Evolutionary conservation across 805 yeast species (phyloP), one percentile per base, ranked within the genome.

Genomic region (Kodamaea jinghongensis): DNA sequence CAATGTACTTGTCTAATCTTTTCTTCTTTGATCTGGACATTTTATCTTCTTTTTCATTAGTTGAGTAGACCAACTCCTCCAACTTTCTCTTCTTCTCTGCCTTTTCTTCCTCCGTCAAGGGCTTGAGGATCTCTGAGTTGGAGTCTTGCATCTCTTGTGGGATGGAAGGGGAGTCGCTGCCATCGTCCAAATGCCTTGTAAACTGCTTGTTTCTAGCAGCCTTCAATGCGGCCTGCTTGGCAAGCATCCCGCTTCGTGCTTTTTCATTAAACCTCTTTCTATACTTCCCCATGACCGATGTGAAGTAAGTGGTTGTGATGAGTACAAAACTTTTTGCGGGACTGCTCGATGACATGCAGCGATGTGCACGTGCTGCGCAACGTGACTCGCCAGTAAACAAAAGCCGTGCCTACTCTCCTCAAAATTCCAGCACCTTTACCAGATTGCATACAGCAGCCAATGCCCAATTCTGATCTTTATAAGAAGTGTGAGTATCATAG

Each of bases 271-370:
- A 84, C 45, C 96, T 63, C 60, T 78, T 76, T 49, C 93, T 75
- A 58, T 86, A 86, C 45, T 83, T 84, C 42, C 91, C 96, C 96
- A 87, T 87, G 23, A n/a, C n/a, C n/a, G n/a, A n/a, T n/a, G n/a
- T n/a, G n/a, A n/a, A n/a, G n/a, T n/a, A n/a, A n/a, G n/a, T n/a
- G n/a, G n/a, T n/a, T n/a, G 23, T 20, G 23, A 20, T 20, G 23
- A 20, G 23, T 20, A 20, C 23, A 20, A 20, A 20, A 20, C 23
- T 20, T 20, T n/a, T 20, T 20, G 23, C 23, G 23, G 23, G 23
- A 20, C 23, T 5, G 23, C 23, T 8, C 8, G 7, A 6, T 5
- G 23, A n/a, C n/a, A n/a, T n/a, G n/a, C n/a, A n/a, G n/a, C n/a
- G n/a, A n/a, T n/a, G n/a, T n/a, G n/a, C n/a, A n/a, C n/a, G n/a